Conservation (phyloP, 169 alveolate species). For the Cyclospora cayetanensis region DNA sequence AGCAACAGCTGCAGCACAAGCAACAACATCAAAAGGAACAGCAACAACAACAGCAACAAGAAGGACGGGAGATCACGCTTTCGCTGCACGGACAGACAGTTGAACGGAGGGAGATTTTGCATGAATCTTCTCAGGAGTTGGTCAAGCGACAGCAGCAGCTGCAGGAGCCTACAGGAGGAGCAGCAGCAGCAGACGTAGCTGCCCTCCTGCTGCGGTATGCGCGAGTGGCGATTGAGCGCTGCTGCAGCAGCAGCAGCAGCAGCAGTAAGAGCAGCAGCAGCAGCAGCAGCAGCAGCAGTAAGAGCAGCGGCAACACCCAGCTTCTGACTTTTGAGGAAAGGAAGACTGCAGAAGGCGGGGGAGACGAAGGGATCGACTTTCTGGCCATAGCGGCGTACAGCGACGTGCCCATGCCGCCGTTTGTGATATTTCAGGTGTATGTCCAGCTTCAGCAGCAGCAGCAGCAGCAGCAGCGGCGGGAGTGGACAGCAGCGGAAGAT, state of each 20-base stretch:
- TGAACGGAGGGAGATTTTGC: not conserved
- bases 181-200: not conserved
- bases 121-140: not conserved
- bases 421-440: constrained; percentile 59
- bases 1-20: not conserved
- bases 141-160: constrained; percentile 46
- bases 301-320: constrained; percentile 1
- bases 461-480: constrained; percentile 45
- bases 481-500: constrained; percentile 78
- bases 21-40: not conserved
- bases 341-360: not conserved
- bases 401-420: constrained; percentile 65
- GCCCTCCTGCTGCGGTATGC: not conserved
- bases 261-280: not conserved
- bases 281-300: constrained; percentile 7
- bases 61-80: not conserved
- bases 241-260: constrained; percentile 47
- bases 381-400: constrained; percentile 11
- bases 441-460: constrained; percentile 54
- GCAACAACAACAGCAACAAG: not conserved
- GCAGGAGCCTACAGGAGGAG: constrained; percentile 8
- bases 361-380: not conserved
- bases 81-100: not conserved
- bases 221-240: not conserved
- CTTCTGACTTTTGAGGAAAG: not conserved